Conservation (phyloP, 2,329 filamentous ascomycete genomes). For the Eurotiales sp. region DNA sequence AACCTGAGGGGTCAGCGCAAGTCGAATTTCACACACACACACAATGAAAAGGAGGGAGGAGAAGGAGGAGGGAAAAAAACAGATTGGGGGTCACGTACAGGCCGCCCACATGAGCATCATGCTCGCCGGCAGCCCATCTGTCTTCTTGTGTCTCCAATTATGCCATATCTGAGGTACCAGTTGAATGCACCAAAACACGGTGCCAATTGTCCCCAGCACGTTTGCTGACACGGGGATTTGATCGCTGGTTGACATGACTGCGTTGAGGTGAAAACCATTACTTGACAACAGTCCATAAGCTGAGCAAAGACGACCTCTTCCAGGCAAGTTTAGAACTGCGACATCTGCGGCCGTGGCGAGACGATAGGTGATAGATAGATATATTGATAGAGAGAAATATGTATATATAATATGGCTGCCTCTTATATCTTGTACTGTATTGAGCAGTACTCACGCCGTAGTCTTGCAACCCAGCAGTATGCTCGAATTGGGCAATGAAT, state of each 20-base stretch:
- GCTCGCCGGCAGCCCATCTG: slow-evolving; percentile 55
- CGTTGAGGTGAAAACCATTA: neutral
- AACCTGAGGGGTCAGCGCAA: slow-evolving; percentile 22
- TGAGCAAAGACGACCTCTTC: neutral
- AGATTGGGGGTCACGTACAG: slow-evolving; percentile 33
- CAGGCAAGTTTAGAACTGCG: too few relatives aligned
- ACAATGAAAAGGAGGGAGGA: neutral
- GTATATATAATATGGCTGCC: neutral
- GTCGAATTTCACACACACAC: slow-evolving; percentile 30
- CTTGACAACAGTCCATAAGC: neutral
- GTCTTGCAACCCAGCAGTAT: too few relatives aligned
- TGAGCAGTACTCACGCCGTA: too few relatives aligned
- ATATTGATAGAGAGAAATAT: neutral
- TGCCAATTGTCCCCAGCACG: slow-evolving; percentile 40
- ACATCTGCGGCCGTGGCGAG: too few relatives aligned
- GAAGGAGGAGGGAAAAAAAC: neutral
- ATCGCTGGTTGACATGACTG: slow-evolving; percentile 15
- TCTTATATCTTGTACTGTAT: too few relatives aligned
- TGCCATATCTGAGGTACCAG: slow-evolving; percentile 53
- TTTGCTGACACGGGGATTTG: slow-evolving; percentile 34
- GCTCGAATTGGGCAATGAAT: too few relatives aligned
- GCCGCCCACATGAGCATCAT: slow-evolving; percentile 65
- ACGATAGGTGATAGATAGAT: neutral
- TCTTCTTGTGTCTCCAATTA: slow-evolving; percentile 59
- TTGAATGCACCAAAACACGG: slow-evolving; percentile 40